These are phyloP conservation scores for Penicillium sp. DNA, from an alignment of 2,329 filamentous ascomycete genomes.

Conservation along the genomic window DNA sequence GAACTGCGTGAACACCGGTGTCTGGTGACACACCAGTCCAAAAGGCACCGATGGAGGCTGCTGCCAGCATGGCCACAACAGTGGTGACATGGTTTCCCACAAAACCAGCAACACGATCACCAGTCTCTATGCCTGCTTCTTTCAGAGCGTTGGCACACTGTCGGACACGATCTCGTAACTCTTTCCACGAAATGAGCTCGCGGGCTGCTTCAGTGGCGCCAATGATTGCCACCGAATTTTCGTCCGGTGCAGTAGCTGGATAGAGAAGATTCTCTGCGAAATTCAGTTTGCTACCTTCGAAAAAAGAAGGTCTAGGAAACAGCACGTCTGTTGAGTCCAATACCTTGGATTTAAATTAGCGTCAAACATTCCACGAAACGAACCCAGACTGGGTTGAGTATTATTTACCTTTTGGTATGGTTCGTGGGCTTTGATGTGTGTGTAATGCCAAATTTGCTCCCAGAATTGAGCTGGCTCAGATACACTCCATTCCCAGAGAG, in stretches of 20 bases:
- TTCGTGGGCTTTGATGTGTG: constrained; percentile 70
- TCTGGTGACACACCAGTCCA: constrained; percentile 95
- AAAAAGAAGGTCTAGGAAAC: constrained; percentile 88
- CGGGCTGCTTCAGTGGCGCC: constrained; percentile 74
- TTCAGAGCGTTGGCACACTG: constrained; percentile 71
- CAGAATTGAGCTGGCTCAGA: constrained; percentile 76
- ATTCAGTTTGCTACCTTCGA: constrained; percentile 76
- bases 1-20: constrained; percentile 84
- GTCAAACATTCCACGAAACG: not conserved
- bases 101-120: constrained; percentile 69
- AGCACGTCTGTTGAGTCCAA: constrained; percentile 68
- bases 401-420: constrained; percentile 49
- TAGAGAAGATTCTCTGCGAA: constrained; percentile 95
- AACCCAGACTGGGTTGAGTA: not conserved
- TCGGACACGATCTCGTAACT: constrained; percentile 76
- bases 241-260: constrained; percentile 61
- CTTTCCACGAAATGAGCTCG: constrained; percentile 72
- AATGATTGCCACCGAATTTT: constrained; percentile 70
- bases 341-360: constrained; percentile 53
- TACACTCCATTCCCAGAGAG: constrained; percentile 85
- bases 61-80: constrained; percentile 82
- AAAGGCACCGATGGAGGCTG: constrained; percentile 78
- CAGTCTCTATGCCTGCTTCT: constrained; percentile 62
- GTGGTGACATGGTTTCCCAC: constrained; percentile 89
- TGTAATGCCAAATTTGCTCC: constrained; percentile 82